Evolutionary conservation across 257 asterid genomes (phyloP).

Genomic region (Nicotiana tomentosiformis): DNA sequence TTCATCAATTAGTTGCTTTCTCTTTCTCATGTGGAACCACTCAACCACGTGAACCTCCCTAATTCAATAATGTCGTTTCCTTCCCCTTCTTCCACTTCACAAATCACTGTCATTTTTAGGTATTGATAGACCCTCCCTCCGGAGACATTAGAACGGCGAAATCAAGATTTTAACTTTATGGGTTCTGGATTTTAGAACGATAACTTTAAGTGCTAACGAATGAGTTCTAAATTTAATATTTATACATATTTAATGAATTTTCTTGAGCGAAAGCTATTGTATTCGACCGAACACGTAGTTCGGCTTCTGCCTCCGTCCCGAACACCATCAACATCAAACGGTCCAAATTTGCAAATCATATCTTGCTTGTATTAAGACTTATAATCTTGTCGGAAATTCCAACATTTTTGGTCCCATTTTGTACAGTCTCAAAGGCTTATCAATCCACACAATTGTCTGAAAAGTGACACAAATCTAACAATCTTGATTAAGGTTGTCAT

Average conservation of each 20-base stretch:
- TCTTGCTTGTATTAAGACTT: background rate
- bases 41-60: background rate
- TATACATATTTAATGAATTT: too few relatives aligned
- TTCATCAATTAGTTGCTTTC: background rate
- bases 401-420: conserved; percentile 4
- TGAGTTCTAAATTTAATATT: too few relatives aligned
- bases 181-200: too few relatives aligned
- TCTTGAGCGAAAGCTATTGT: too few relatives aligned
- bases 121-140: background rate
- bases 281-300: too few relatives aligned
- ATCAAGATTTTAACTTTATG: too few relatives aligned
- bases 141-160: too few relatives aligned
- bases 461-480: conserved; percentile 12
- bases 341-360: background rate
- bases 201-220: too few relatives aligned
- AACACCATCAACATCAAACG: background rate
- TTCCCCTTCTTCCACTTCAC: background rate
- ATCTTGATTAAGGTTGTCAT: background rate
- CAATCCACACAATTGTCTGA: background rate
- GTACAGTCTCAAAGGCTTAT: background rate
- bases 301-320: too few relatives aligned
- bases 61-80: conserved; percentile 8
- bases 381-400: conserved; percentile 23
- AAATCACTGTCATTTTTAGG: background rate
- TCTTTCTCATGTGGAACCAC: conserved; percentile 8